Base-by-base conservation (phyloP, 2,329 filamentous ascomycete genomes). In the Cladophialophora exuberans region DNA sequence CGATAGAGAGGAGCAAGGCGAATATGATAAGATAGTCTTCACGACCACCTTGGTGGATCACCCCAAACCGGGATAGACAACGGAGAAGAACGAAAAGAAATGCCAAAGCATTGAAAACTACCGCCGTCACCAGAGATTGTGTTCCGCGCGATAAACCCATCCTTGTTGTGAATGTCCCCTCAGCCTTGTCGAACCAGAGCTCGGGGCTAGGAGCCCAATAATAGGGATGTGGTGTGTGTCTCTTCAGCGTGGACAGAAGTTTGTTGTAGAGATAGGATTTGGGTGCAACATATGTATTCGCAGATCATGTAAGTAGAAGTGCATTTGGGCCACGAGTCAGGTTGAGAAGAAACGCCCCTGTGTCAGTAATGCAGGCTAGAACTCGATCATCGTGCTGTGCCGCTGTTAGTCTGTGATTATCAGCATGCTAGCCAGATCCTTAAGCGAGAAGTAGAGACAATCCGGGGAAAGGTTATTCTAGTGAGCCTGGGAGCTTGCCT, bases 21-120 rank as follows among this genome's bases (percentile, higher is more conserved):
- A 58, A 49, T 7, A 57, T 48, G 43, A 58, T 54, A 13, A 60
- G 46, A 36, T 57, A 57, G 35, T 60, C 57, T 18, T 60, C 57
- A 22, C 42, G 28, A 5, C 57, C 57, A 17, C 50, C 49, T 22
- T 51, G 49, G 26, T 52, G 52, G 48, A 60, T 50, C 17, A 60
- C 26, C 22, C 36, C 18, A 41, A 54, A 56, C 9, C 57, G 48
- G 31, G 57, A 60, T 23, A 60, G 26, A 28, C 57, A 60, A 11
- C 57, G 57, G 11, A 57, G 17, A 10, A 54, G 9, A 35, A 60
- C 45, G 28, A 60, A 57, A 15, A 57, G 7, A n/a, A 51, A 41
- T 18, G 57, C 57, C 30, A 60, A 26, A 11, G 28, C 49, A 28
- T 48, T 60, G 39, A 60, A 54, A 10, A 51, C 54, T 1, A 28